phyloP scores from a whole-genome alignment of 148 eudicot species.

The Rhododendron vialii region DNA sequence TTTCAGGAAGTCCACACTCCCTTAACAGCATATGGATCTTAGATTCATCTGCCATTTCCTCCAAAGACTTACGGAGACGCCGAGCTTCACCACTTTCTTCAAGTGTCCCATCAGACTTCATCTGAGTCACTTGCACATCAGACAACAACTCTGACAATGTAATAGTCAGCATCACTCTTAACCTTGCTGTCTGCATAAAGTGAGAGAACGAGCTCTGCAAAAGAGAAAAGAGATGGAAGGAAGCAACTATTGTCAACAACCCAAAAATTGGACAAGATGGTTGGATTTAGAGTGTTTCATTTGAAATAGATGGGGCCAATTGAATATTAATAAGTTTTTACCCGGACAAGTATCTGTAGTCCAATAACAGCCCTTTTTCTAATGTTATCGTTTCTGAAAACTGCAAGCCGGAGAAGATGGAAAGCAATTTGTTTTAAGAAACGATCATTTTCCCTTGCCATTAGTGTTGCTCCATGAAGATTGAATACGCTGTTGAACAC shows the following conservation, averaged over 20 bases:
- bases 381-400: constrained; percentile 82
- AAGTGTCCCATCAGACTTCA: constrained; percentile 94
- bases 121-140: constrained; percentile 94
- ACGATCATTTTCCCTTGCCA: constrained; percentile 98
- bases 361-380: constrained; percentile 89
- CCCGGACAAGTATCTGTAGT: constrained; percentile 95
- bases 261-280: constrained; percentile 11
- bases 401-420: constrained; percentile 97
- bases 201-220: constrained; percentile 90
- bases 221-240: constrained; percentile 19
- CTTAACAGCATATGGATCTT: constrained; percentile 47
- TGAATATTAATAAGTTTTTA: constrained; percentile 26
- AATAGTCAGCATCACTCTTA: constrained; percentile 91
- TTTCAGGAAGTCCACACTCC: constrained; percentile 80
- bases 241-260: neutral
- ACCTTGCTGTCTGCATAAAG: constrained; percentile 77
- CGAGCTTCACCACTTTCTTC: constrained; percentile 99
- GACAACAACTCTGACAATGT: constrained; percentile 98
- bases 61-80: constrained; percentile 82
- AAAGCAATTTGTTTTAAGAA: constrained; percentile 96
- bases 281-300: neutral
- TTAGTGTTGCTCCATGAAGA: constrained; percentile 86
- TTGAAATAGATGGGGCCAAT: neutral
- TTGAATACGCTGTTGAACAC: constrained; percentile 73
- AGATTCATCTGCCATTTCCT: constrained; percentile 90